Percentiles rank a stretch among this genome's conserved stretches.
These are phyloP conservation scores for Phaeosphaeria sp. DNA, from an alignment of 2,329 filamentous ascomycete species.

Conservation along the genomic window DNA sequence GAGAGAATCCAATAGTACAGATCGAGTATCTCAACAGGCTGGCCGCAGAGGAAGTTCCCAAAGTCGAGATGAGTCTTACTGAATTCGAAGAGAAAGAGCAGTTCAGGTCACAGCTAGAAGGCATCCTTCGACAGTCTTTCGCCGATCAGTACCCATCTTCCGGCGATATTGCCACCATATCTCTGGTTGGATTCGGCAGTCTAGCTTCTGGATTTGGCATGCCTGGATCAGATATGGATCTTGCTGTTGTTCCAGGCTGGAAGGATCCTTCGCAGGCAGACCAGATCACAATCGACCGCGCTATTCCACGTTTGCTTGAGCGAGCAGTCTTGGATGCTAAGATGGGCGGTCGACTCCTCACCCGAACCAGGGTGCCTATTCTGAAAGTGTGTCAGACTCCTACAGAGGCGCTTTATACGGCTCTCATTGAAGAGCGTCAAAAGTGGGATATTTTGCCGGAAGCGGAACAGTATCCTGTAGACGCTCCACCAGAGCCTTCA, in stretches of 20 bases:
- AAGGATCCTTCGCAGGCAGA: slow-evolving; percentile 24
- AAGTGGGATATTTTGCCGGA: slow-evolving; percentile 72
- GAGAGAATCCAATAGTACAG: slow-evolving; percentile 44
- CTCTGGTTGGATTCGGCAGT: slow-evolving; percentile 81
- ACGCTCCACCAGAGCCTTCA: slow-evolving; percentile 19
- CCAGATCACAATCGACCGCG: slow-evolving; percentile 55
- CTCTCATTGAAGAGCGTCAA: slow-evolving; percentile 68
- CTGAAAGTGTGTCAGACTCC: slow-evolving; percentile 84
- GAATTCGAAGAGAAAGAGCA: slow-evolving; percentile 75
- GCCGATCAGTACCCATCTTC: slow-evolving; percentile 47
- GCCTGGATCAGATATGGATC: slow-evolving; percentile 88
- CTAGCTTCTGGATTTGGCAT: slow-evolving; percentile 85
- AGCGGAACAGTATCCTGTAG: slow-evolving; percentile 51
- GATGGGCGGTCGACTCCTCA: slow-evolving; percentile 78
- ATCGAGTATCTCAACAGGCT: slow-evolving; percentile 52
- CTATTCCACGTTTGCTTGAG: slow-evolving; percentile 77
- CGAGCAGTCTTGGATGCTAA: slow-evolving; percentile 75
- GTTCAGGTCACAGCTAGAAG: slow-evolving; percentile 71
- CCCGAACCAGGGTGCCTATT: slow-evolving; percentile 82
- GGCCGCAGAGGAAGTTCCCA: slow-evolving; percentile 58
- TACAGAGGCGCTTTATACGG: slow-evolving; percentile 63
- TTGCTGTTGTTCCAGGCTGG: slow-evolving; percentile 74
- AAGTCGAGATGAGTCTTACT: slow-evolving; percentile 66
- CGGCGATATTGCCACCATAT: slow-evolving; percentile 63
- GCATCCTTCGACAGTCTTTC: slow-evolving; percentile 68